Conservation (phyloP, 257 asterid species). For the Lantana camara region DNA sequence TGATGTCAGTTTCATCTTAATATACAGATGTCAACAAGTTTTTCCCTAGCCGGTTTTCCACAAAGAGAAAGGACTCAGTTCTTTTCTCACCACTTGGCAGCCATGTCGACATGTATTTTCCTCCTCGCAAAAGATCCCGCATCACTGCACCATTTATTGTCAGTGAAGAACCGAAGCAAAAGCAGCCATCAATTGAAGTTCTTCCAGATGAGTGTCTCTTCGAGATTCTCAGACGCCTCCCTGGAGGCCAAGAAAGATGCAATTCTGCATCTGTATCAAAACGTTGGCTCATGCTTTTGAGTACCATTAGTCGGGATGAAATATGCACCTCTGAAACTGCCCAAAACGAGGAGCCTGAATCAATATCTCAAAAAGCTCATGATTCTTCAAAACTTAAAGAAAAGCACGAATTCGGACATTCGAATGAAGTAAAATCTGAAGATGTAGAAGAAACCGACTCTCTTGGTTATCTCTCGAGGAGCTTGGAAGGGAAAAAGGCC, state of each 20-base stretch:
- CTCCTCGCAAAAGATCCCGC: slow-evolving; percentile 76
- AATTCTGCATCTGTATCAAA: slow-evolving; percentile 77
- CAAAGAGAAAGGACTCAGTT: slow-evolving; percentile 53
- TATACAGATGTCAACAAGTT: slow-evolving; percentile 53
- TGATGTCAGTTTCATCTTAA: slow-evolving; percentile 30
- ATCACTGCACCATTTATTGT: slow-evolving; percentile 55
- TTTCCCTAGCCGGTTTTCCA: slow-evolving; percentile 45
- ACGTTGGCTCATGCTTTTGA: slow-evolving; percentile 83
- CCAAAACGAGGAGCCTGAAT: slow-evolving; percentile 31
- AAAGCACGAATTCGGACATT: slow-evolving; percentile 30
- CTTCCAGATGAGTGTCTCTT: slow-evolving; percentile 95
- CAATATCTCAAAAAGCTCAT: slow-evolving; percentile 15
- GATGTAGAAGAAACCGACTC: slow-evolving; percentile 36
- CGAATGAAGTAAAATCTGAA: slow-evolving; percentile 25
- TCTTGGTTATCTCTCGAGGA: slow-evolving; percentile 67
- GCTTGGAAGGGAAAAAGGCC: slow-evolving; percentile 83
- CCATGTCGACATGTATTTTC: slow-evolving; percentile 60
- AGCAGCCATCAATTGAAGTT: slow-evolving; percentile 66
- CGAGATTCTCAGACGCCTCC: slow-evolving; percentile 74
- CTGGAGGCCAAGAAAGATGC: slow-evolving; percentile 65
- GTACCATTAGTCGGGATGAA: slow-evolving; percentile 65
- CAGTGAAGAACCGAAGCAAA: slow-evolving; percentile 41
- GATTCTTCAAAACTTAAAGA: slow-evolving; percentile 26
- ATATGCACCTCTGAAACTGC: slow-evolving; percentile 23
- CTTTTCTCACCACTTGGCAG: slow-evolving; percentile 38